Evolutionary conservation across 495 filamentous ascomycete genomes (phyloP).

Genomic region (Daldinia concentrica): DNA sequence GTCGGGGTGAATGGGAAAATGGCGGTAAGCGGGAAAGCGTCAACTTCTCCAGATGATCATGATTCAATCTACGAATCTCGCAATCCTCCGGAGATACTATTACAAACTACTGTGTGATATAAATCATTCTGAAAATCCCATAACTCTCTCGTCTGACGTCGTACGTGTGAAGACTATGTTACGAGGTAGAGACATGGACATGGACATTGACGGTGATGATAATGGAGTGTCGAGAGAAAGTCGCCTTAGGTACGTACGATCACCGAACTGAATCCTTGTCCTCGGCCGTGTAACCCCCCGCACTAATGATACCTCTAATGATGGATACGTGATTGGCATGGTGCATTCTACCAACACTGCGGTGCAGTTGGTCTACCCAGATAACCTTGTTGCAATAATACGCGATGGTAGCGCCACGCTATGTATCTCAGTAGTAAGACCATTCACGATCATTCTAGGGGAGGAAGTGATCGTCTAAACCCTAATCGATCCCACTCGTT

Average conservation of each 20-base stretch:
- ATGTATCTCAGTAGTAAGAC: constrained; percentile 1
- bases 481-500: not conserved
- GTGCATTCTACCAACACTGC: constrained; percentile 16
- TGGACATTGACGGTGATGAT: not conserved
- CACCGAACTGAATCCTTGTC: constrained; percentile 16
- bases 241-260: constrained; percentile 22
- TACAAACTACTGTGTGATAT: not conserved
- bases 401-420: constrained; percentile 12
- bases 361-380: constrained; percentile 12
- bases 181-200: not conserved
- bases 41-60: constrained; percentile 1
- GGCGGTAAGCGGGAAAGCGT: constrained; percentile 22
- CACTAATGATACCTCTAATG: constrained; percentile 23
- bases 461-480: constrained; percentile 22
- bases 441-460: constrained; percentile 5
- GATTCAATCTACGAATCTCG: constrained; percentile 4
- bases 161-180: constrained; percentile 26
- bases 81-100: constrained; percentile 15
- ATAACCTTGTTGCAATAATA: not conserved
- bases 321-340: constrained; percentile 25
- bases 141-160: constrained; percentile 37
- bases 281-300: constrained; percentile 25
- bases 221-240: not conserved
- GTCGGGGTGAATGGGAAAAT: constrained; percentile 3
- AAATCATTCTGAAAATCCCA: not conserved